Base-by-base conservation (phyloP, 179 eudicot genomes). In the Beta macrorhiza region DNA sequence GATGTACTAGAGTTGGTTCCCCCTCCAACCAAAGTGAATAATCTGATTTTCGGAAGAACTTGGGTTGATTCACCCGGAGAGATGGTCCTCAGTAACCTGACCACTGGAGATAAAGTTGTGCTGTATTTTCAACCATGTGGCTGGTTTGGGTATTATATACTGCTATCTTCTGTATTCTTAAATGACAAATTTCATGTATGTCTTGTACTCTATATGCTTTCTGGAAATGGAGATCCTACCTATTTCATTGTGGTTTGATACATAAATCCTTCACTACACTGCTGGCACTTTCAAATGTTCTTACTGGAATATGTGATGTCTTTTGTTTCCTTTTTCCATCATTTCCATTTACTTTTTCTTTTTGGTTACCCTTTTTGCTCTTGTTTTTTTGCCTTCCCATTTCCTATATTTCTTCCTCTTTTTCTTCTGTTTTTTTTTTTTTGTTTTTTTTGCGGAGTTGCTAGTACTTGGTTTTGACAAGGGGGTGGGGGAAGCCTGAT, bases 61-160 rank as follows among this genome's bases (percentile, higher is more conserved):
- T 95, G 99, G 99, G 90, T 93, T 74, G 99, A 95, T 88, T 90
- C 95, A 65, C 92, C 94, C 7, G 99, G 99, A 55, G 99, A 95
- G 86, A 95, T 95, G 99, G 78, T 94, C 73, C 73, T 95, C 87
- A 86, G 92, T 65, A 95, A 95, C 81, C 77, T 88, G 82, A 92
- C 97, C 9, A 95, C 96, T 17, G 98, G 99, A 70, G 99, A 95
- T 79, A 95, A 95, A 90, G 98, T 91, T 75, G 93, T 95, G 58
- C 90, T 95, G 56, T 93, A 92, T 86, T 95, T 95, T 89, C 99
- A 95, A 85, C 98, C 98, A 78, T 95, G 98, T 62, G 99, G 99
- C 74, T 95, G 99, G 99, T 93, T 96, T 68, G 99, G 99, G 99
- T 96, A 91, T 80, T 15, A 25, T 56, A 74, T 1, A 3, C 42